These are phyloP conservation scores for Macrophomina tecta DNA, from an alignment of 2,329 filamentous ascomycete genomes.

Conservation along the genomic window DNA sequence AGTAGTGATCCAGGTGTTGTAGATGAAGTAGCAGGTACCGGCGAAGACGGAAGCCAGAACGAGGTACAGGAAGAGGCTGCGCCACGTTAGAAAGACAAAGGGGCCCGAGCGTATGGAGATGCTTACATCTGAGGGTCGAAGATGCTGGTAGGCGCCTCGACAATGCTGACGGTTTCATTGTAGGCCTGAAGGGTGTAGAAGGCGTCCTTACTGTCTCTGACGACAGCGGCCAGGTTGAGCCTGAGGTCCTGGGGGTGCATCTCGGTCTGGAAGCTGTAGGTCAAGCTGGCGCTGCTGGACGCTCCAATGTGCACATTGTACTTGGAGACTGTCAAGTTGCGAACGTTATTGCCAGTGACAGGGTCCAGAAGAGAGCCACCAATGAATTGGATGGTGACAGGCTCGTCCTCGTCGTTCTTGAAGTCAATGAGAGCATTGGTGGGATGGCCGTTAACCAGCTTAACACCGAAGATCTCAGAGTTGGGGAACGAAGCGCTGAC, in stretches of 20 bases:
- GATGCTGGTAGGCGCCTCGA: conserved; percentile 89
- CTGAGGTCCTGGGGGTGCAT: conserved; percentile 90
- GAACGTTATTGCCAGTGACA: conserved; percentile 64
- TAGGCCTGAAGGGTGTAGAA: conserved; percentile 80
- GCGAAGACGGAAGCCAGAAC: conserved; percentile 80
- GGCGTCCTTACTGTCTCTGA: conserved; percentile 69
- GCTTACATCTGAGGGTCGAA: conserved; percentile 94
- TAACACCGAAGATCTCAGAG: conserved; percentile 87
- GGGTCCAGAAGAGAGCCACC: conserved; percentile 68
- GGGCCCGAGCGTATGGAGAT: no score
- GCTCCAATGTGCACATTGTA: conserved; percentile 77
- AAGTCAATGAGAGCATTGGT: conserved; percentile 84
- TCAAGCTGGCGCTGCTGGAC: conserved; percentile 76
- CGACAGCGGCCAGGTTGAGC: conserved; percentile 76
- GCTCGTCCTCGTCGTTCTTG: conserved; percentile 78
- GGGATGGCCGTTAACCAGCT: conserved; percentile 89
- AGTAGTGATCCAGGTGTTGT: conserved; percentile 95
- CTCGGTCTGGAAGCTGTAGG: conserved; percentile 86
- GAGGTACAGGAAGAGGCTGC: conserved; percentile 95
- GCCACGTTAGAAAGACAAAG: not conserved
- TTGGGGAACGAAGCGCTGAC: conserved; percentile 66
- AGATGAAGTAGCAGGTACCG: conserved; percentile 91
- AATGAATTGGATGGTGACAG: conserved; percentile 77
- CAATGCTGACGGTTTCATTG: conserved; percentile 82
- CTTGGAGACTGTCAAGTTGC: conserved; percentile 80